Conservation (phyloP, 2,329 filamentous ascomycete genomes). For the Clonostachys rhizophaga region DNA sequence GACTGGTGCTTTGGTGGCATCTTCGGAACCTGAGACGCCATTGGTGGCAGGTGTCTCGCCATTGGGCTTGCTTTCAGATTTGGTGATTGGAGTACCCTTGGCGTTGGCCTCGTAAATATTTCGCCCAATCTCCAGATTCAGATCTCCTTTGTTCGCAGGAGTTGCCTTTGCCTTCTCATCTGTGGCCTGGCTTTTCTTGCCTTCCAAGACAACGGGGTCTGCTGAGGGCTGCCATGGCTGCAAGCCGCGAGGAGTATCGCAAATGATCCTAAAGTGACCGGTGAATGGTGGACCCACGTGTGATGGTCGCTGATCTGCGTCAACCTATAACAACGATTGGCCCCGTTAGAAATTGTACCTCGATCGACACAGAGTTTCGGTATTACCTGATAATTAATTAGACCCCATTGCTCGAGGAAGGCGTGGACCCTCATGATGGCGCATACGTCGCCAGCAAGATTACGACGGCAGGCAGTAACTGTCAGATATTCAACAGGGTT, state of each 20-base stretch:
- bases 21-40: conserved; percentile 53
- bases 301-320: conserved; percentile 90
- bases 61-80: conserved; percentile 67
- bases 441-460: conserved; percentile 94
- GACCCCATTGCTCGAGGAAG: conserved; percentile 96
- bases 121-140: conserved; percentile 88
- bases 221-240: conserved; percentile 93
- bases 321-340: conserved; percentile 59
- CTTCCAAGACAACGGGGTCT: conserved; percentile 61
- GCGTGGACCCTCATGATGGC: conserved; percentile 98
- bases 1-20: conserved; percentile 61
- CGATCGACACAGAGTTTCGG: background rate
- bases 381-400: conserved; percentile 95
- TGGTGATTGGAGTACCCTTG: conserved; percentile 68
- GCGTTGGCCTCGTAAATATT: conserved; percentile 94
- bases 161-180: conserved; percentile 67
- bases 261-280: conserved; percentile 93
- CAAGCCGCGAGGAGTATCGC: conserved; percentile 89
- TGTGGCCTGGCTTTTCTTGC: conserved; percentile 60
- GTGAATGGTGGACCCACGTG: conserved; percentile 96
- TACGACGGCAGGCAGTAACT: conserved; percentile 91
- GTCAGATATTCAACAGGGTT: conserved; percentile 96
- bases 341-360: background rate
- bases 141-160: conserved; percentile 67
- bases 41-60: conserved; percentile 68